Evolutionary conservation across 768 basidiomycete genomes (phyloP).

Genomic region (Tylopilus sp.): DNA sequence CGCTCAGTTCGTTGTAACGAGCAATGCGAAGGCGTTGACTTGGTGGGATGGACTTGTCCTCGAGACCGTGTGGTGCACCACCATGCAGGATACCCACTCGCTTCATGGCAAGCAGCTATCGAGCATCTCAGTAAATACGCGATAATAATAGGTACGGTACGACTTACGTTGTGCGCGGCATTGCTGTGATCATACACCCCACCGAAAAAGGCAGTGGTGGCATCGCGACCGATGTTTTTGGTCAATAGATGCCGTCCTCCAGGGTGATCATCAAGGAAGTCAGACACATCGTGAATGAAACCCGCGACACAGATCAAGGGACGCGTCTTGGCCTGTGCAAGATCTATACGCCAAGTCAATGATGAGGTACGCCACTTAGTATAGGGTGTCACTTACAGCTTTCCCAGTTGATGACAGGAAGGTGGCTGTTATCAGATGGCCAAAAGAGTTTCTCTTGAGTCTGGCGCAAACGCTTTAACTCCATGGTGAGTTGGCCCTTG

Average conservation of each 20-base stretch:
- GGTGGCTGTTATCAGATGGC: conserved; percentile 72
- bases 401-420: conserved; percentile 86
- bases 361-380: not conserved
- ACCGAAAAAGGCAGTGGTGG: conserved; percentile 92
- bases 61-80: conserved; percentile 50
- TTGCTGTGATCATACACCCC: conserved; percentile 89
- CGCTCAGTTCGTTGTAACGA: conserved; percentile 52
- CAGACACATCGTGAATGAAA: conserved; percentile 86
- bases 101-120: conserved; percentile 43
- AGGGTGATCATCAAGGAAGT: conserved; percentile 88
- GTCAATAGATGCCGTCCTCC: conserved; percentile 83
- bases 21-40: conserved; percentile 70
- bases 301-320: conserved; percentile 85
- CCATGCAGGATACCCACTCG: conserved; percentile 54
- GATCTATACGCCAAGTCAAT: conserved; percentile 46
- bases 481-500: conserved; percentile 93
- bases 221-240: conserved; percentile 86
- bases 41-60: conserved; percentile 68
- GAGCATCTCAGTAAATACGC: conserved; percentile 1
- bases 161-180: conserved; percentile 76
- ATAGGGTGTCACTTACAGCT: conserved; percentile 59
- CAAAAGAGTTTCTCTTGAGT: conserved; percentile 75
- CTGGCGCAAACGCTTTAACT: conserved; percentile 80
- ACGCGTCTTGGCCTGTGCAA: conserved; percentile 73
- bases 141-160: not conserved